phyloP scores from a whole-genome alignment of 1,139 yeast genomes.

The Pichia sp. region DNA sequence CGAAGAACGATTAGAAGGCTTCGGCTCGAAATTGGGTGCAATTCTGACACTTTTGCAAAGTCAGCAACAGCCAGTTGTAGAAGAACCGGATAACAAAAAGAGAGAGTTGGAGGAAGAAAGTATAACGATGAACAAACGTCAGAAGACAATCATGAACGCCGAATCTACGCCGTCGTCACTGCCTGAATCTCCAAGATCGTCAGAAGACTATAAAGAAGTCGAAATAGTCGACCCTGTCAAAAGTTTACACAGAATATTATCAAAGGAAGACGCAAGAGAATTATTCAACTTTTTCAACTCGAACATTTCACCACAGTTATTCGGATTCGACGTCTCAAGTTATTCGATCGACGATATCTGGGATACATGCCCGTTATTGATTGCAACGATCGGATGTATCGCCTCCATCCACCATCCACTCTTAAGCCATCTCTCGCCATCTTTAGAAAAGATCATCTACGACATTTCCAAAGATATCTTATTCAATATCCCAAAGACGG shows the following conservation, averaged over 20 bases:
- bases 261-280: conserved; percentile 46
- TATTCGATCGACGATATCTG: conserved; percentile 51
- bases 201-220: conserved; percentile 1
- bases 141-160: background rate
- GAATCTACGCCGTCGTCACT: background rate
- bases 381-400: conserved; percentile 62
- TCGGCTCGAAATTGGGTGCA: conserved; percentile 29
- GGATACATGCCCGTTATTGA: conserved; percentile 56
- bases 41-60: conserved; percentile 25
- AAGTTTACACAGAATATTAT: conserved; percentile 26
- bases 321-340: conserved; percentile 60
- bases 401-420: conserved; percentile 62
- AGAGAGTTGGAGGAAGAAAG: background rate
- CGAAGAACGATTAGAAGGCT: conserved; percentile 36
- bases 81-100: background rate
- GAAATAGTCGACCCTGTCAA: conserved; percentile 1
- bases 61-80: conserved; percentile 9
- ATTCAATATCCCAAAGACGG: conserved; percentile 36
- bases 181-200: background rate
- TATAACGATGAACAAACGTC: background rate
- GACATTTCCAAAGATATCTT: conserved; percentile 47
- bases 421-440: conserved; percentile 38
- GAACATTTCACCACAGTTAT: conserved; percentile 61
- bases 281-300: conserved; percentile 52
- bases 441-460: conserved; percentile 44